A percentile compares a stretch with the other conserved stretches of the same genome.
Evolutionary conservation across 192 early-diverging fungal genomes (phyloP).

Genomic region (Podila horticola): DNA sequence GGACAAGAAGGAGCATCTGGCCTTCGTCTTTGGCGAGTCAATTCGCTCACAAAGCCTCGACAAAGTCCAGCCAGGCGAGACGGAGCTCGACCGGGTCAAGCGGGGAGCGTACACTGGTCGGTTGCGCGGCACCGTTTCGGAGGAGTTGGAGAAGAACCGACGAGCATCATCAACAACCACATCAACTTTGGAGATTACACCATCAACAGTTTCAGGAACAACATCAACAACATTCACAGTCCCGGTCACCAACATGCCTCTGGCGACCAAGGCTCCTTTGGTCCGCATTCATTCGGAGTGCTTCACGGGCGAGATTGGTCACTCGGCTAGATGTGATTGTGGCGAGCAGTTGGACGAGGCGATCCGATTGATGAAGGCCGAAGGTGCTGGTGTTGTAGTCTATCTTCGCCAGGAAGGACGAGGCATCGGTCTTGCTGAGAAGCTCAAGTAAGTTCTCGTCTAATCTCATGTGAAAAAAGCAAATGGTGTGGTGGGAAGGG

Average conservation of each 20-base stretch:
- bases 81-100: conserved; percentile 78
- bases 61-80: conserved; percentile 70
- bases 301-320: conserved; percentile 95
- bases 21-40: conserved; percentile 93
- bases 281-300: conserved; percentile 98
- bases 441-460: conserved; percentile 74
- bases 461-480: too few species aligned
- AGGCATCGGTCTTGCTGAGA: conserved; percentile 93
- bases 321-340: conserved; percentile 93
- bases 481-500: too few species aligned
- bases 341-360: conserved; percentile 94
- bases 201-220: too few species aligned
- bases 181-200: too few species aligned
- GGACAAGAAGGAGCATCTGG: conserved; percentile 94
- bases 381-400: conserved; percentile 89
- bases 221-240: too few species aligned
- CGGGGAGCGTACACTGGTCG: conserved; percentile 81
- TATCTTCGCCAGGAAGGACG: conserved; percentile 97
- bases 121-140: conserved; percentile 27
- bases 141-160: background rate
- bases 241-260: background rate
- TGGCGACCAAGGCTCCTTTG: conserved; percentile 60
- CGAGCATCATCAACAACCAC: too few species aligned
- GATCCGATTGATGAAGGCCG: conserved; percentile 86
- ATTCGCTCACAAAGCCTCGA: conserved; percentile 78